Base-by-base conservation (phyloP, 257 asterid genomes). In the Galeopsis tetrahit region DNA sequence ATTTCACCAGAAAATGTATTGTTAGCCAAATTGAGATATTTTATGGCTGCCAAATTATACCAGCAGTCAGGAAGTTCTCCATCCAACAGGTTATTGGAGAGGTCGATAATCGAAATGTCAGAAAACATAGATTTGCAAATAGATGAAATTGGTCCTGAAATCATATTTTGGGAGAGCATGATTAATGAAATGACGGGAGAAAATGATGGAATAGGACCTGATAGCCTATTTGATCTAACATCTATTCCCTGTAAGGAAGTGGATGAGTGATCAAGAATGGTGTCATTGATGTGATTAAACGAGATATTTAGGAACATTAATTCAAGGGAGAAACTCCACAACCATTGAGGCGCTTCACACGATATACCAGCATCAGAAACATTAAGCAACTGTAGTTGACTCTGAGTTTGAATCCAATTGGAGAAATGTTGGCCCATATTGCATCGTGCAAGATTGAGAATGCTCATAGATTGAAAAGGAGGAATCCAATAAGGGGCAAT, bases 391-490 rank as follows among this genome's bases (percentile, higher is more conserved):
- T 42, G 4, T 42, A 76, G 6, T 3, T 32, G 58, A 13, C 13
- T 63, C 55, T 81, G 84, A 21, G 77, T 72, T 62, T 32, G 69
- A 75, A 85, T 64, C 87, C 89, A 82, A 7, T 55, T 7, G 0
- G 86, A 88, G 33, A 85, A 82, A 2, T 4, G 62, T 14, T 80
- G 76, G 9, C 88, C 85, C 66, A 81, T 59, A 3, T 73, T 51
- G 66, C 85, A 77, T 42, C 32, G 35, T 0, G 82, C 63, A 15
- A 82, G 72, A 9, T 4, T 2, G 0, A 84, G 14, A 28, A 2
- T 3, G 10, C 46, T 13, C 63, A 82, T n/a, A n/a, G n/a, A 33
- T 0, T 64, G 78, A 34, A 82, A 82, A 49, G 76, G 75, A 6
- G 85, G 85, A 3, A 7, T 4, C 82, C 85, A 79, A 55, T 68